Percentiles rank a stretch among this genome's conserved stretches.
Evolutionary conservation across 2,329 filamentous ascomycete species (phyloP).

Genomic region (Fusarium austroafricanum): DNA sequence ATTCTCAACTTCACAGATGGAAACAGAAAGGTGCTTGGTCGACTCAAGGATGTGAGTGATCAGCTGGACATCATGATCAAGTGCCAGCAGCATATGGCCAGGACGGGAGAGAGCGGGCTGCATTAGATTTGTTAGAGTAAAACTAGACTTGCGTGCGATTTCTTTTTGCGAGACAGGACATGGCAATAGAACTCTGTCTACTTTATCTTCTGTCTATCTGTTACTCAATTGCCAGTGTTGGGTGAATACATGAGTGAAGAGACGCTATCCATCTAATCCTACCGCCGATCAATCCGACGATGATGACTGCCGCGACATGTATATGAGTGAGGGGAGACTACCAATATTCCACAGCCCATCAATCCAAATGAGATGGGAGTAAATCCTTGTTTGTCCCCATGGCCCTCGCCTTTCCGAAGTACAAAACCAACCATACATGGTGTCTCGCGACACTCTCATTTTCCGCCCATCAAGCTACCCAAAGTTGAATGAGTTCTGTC

Average conservation of each 20-base stretch:
- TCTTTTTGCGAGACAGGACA: neutral
- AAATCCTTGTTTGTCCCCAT: too few relatives aligned
- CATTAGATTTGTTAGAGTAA: conserved; percentile 23
- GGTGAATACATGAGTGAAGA: too few relatives aligned
- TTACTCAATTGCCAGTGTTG: too few relatives aligned
- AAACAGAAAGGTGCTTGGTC: conserved; percentile 63
- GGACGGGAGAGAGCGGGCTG: conserved; percentile 59
- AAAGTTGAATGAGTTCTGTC: neutral
- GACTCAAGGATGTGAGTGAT: conserved; percentile 68
- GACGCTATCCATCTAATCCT: too few relatives aligned
- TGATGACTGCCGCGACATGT: too few relatives aligned
- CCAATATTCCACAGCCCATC: too few relatives aligned
- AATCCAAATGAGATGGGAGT: too few relatives aligned
- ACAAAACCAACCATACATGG: too few relatives aligned
- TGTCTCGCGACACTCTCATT: too few relatives aligned
- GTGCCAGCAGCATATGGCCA: conserved; percentile 65
- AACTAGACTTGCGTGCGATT: neutral
- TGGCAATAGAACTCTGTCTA: neutral
- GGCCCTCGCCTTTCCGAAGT: too few relatives aligned
- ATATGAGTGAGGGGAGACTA: too few relatives aligned
- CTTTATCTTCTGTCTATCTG: neutral
- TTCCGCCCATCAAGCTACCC: neutral
- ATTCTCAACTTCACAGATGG: conserved; percentile 71
- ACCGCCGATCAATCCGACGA: too few relatives aligned
- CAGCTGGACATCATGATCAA: conserved; percentile 70